Evolutionary conservation across 176 grass and related monocot genomes (phyloP).

Genomic region (Canna indica): DNA sequence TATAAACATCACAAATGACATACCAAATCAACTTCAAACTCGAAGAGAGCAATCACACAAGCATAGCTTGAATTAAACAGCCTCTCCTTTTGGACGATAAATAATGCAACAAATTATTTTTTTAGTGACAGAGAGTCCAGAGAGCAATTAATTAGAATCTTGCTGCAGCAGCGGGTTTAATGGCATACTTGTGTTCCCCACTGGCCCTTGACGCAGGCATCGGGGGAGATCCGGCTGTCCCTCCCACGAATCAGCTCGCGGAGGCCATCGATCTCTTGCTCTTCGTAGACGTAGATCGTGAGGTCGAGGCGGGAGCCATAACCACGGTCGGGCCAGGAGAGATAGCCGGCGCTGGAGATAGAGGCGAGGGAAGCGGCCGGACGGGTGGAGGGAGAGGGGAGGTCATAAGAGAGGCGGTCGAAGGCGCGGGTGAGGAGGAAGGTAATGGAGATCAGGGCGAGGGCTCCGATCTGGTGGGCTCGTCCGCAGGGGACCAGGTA

Average conservation of each 20-base stretch:
- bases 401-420: conserved; percentile 29
- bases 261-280: conserved; percentile 66
- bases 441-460: conserved; percentile 51
- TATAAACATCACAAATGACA: conserved; percentile 11
- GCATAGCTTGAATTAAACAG: neutral
- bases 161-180: neutral
- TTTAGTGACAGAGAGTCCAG: neutral
- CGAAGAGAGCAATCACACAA: neutral
- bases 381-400: neutral
- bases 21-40: neutral
- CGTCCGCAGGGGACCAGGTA: conserved; percentile 31
- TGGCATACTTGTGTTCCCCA: conserved; percentile 78
- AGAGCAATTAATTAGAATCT: neutral
- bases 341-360: neutral
- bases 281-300: conserved; percentile 69
- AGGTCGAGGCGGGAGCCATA: conserved; percentile 35
- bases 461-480: conserved; percentile 42
- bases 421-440: conserved; percentile 71
- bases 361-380: conserved; percentile 1
- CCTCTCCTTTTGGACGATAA: neutral
- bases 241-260: conserved; percentile 58
- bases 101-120: neutral
- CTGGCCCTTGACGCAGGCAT: conserved; percentile 84
- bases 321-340: conserved; percentile 24
- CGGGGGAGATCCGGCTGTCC: conserved; percentile 33